Evolutionary conservation across 768 basidiomycete species (phyloP), one percentile per base, ranked within the genome.

Genomic region (Dioszegia aurantiaca): DNA sequence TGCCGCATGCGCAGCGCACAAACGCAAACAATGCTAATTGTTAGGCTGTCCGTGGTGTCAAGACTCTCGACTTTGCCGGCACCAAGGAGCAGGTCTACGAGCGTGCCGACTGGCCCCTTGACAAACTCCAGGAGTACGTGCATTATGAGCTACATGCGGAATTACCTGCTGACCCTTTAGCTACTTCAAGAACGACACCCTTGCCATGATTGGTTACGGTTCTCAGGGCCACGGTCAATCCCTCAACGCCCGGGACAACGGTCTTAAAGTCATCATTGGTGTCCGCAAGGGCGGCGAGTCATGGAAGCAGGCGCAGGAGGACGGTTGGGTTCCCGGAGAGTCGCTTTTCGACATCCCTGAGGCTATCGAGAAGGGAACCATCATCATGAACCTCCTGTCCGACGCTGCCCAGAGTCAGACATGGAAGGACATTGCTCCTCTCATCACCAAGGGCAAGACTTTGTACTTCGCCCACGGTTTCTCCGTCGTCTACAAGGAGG

Each of bases 381-480:
- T 98, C 83, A 89, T 99, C 85, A 99, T 99, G 95, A 98, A 99
- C 84, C 83, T 99, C 54, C 86, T 99, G 67, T 98, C 94, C 43
- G 95, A 99, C 72, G 95, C 95, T 47, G 95, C 94, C n/a, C 95
- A 99, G 81, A 92, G 90, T 14, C 84, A 88, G 78, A 97, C 93
- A 28, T 99, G 95, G 95, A 81, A 87, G 37, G 80, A 83, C 53
- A 67, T 99, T 69, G 87, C 85, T 42, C 94, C 95, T 55, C 85
- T 97, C 73, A 93, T 98, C 82, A 98, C 92, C 79, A 90, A 93
- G 84, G 95, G 90, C 81, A 98, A 99, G 84, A 99, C 95, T n/a
- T 87, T 99, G 63, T 99, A 99, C 86, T 99, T 99, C 83, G 91
- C 94, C 5, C 95, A 99, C 78, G 95, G 95, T 73, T 99, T 99